Evolutionary conservation across 768 basidiomycete species (phyloP), one percentile per base, ranked within the genome.

Genomic region (Boletus barrowsii): DNA sequence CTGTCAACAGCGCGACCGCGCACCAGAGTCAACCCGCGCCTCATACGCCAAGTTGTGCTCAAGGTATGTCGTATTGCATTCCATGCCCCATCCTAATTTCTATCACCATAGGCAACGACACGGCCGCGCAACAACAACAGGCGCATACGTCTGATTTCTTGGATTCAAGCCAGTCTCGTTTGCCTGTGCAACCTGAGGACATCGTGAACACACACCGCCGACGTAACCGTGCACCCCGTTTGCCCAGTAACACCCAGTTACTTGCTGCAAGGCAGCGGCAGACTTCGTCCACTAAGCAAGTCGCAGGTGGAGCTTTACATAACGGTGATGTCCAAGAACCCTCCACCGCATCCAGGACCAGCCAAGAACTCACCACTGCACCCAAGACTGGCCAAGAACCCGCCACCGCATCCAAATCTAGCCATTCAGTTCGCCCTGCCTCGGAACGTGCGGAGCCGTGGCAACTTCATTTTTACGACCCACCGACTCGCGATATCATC

Each of bases 381-480:
- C 22, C 22, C 22, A 24, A 24, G 22, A 24, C 22, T 24, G 22
- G 22, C 22, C 22, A 24, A 24, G 22, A 24, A 24, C 22, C 22
- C 4, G 22, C 22, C 22, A 24, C 22, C 4, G 22, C 22, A 24
- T 24, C 22, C 22, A 24, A 24, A 24, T 24, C 22, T 3, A 7
- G 10, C 30, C 44, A 3, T 20, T 30, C 10, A 32, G 44, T 32
- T 13, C 3, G 30, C 10, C n/a, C 4, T 2, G 18, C 14, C 13
- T 33, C 42, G 17, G 41, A 42, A 26, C 10, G 44, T 2, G 13
- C 35, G 2, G 48, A 58, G 11, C 57, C 44, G 0, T 58, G 43
- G 42, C 47, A 58, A 14, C 47, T 58, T 10, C 53, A 55, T 14
- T 52, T 29, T 7, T 55, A 58, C 10, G 26, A 49, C 14, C 46